Evolutionary conservation across 495 filamentous ascomycete genomes (phyloP), one percentile per base, ranked within the genome.

Genomic region (Neurospora sublineolata): DNA sequence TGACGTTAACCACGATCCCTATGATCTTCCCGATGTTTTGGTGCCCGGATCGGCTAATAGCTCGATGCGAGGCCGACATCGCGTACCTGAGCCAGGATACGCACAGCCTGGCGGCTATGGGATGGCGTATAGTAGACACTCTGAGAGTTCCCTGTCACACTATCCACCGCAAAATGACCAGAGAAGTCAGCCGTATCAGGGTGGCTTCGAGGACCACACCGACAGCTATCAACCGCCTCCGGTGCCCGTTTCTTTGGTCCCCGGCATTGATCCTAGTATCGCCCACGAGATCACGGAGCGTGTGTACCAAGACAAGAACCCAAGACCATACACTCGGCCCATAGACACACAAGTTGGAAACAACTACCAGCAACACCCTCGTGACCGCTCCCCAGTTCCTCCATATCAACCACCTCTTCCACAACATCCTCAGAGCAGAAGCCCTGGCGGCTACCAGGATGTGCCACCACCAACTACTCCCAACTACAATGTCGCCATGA

Each of bases 241-340:
- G 12, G 84, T 92, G 72, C 91, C 91, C 1, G 79, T 87, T 27
- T 92, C 90, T 60, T 81, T 94, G 27, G 87, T 92, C 69, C 87
- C 91, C 36, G 91, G 91, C 3, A 88, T 91, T 73, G 89, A 91
- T 75, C 86, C 87, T 1, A 78, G 74, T 67, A 80, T 87, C 58
- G 84, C 86, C 10, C 86, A 87, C 30, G 87, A 89, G 46, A 84
- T 89, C 11, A 80, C 86, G 3, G 85, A 90, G 60, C 81, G 84
- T 67, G 78, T 82, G 38, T 79, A 83, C 68, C 79, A 85, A 33
- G 86, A 88, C 20, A 79, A 79, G 69, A 82, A 81, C 42, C 80
- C 76, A 44, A 77, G 82, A 37, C 79, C 79, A 58, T 84, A 85
- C 68, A 81, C 81, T 2, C 79, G 81, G 20, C 83, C 76, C 40